phyloP scores from a whole-genome alignment of 2,329 filamentous ascomycete genomes.

The Alternaria ethzedia region DNA sequence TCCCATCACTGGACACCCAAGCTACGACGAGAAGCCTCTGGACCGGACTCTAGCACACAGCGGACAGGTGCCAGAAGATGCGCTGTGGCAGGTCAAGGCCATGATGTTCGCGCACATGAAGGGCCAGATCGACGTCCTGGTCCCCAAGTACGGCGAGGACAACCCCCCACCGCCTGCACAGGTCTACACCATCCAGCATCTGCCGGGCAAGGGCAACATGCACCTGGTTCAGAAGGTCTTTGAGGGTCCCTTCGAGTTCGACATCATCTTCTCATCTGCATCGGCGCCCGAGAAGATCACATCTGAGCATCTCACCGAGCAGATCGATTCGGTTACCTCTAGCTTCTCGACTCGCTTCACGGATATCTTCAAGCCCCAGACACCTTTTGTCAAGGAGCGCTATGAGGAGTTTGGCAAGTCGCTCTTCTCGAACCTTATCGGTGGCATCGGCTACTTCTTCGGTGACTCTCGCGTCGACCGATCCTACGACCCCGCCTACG shows the following conservation, averaged over 20 bases:
- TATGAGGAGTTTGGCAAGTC: slow-evolving; percentile 83
- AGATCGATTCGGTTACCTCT: slow-evolving; percentile 70
- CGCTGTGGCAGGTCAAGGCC: slow-evolving; percentile 83
- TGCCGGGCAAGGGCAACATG: slow-evolving; percentile 74
- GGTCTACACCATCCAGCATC: slow-evolving; percentile 78
- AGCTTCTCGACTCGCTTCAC: slow-evolving; percentile 78
- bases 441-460: slow-evolving; percentile 94
- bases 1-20: slow-evolving; percentile 65
- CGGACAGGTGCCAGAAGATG: slow-evolving; percentile 67
- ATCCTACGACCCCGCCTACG: slow-evolving; percentile 89
- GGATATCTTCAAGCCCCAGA: slow-evolving; percentile 72
- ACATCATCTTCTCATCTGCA: slow-evolving; percentile 84
- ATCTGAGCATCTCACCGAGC: slow-evolving; percentile 69
- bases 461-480: slow-evolving; percentile 88
- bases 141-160: slow-evolving; percentile 63
- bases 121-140: slow-evolving; percentile 64
- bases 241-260: slow-evolving; percentile 87
- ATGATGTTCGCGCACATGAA: slow-evolving; percentile 70
- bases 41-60: slow-evolving; percentile 80
- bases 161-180: slow-evolving; percentile 82
- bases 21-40: slow-evolving; percentile 71
- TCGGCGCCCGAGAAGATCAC: slow-evolving; percentile 65
- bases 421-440: slow-evolving; percentile 92
- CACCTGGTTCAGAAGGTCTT: slow-evolving; percentile 93
- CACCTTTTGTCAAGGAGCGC: slow-evolving; percentile 75